Evolutionary conservation across 2,329 filamentous ascomycete genomes (phyloP), one percentile per base, ranked within the genome.

Genomic region (Pseudogymnoascus sp.): DNA sequence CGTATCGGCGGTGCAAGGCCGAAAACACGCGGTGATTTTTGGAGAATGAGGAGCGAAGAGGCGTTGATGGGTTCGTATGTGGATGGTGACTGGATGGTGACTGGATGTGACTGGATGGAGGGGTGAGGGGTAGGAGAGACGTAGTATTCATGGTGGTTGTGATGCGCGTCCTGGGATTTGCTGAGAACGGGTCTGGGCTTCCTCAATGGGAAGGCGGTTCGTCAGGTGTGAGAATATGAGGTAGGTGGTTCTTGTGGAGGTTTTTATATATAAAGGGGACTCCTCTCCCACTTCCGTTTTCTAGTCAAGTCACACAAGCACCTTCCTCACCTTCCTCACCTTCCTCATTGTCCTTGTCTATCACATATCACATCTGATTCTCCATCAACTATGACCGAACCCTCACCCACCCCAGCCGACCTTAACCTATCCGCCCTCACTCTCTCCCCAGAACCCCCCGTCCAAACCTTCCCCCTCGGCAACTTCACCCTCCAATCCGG

Each of bases 401-500:
- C 18, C 18, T 4, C 4, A 8, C 12, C 23, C 53, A 59, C 23
- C 53, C 1, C 16, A 1, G 1, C 31, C 5, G 14, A 16, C 31
- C 18, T 35, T 16, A 5, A 60, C n/a, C 5, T 60, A 12, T 37
- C 56, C 56, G 5, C 11, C 10, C 56, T 60, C n/a, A 28, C 18
- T 12, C 12, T 61, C 11, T 8, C 25, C 3, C 23, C 38, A 5
- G 60, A 38, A 42, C 37, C 53, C 1, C 28, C 53, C 18, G 28
- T 71, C 7, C 62, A 83, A 62, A 82, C 74, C 1, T 88, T 81
- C 70, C 73, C 80, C 23, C 78, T 90, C 0, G 87, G 87, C 16
- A 81, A 88, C 73, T 89, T 88, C 77, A 75, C 80, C 65, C 82
- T 92, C 2, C 82, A 88, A 69, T 85, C 81, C 25, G 87, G 88